Percentiles rank a stretch among this genome's conserved stretches.
Conservation (phyloP, 2,329 filamentous ascomycete species). For the Trichoderma sp. region DNA sequence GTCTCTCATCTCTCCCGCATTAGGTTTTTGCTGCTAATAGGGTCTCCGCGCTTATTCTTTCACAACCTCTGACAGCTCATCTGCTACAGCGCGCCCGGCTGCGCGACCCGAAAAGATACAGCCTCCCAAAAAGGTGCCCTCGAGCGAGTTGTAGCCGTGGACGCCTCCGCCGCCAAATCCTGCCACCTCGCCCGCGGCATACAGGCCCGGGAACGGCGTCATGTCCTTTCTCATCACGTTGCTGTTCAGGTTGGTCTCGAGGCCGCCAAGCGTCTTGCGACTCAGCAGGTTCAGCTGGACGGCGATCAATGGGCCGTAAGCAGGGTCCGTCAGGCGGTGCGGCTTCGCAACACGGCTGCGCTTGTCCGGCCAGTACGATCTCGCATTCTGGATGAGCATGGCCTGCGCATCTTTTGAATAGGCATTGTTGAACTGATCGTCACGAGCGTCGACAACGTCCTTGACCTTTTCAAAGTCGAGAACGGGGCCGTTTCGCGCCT, state of each 20-base stretch:
- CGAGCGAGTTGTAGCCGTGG: slow-evolving; percentile 64
- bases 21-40: not conserved
- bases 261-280: slow-evolving; percentile 62
- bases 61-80: slow-evolving; percentile 42
- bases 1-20: slow-evolving; percentile 11
- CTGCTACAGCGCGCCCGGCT: slow-evolving; percentile 59
- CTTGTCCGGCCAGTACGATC: slow-evolving; percentile 59
- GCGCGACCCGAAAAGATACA: slow-evolving; percentile 65
- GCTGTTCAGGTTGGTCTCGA: slow-evolving; percentile 62
- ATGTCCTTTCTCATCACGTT: slow-evolving; percentile 58
- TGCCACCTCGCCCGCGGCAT: slow-evolving; percentile 63
- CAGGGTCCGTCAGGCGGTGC: slow-evolving; percentile 57
- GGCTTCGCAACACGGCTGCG: slow-evolving; percentile 56
- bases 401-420: slow-evolving; percentile 65
- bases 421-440: slow-evolving; percentile 58
- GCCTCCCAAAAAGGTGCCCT: slow-evolving; percentile 65
- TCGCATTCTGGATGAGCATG: slow-evolving; percentile 63
- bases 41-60: slow-evolving; percentile 2
- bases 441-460: slow-evolving; percentile 56
- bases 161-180: slow-evolving; percentile 66
- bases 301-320: slow-evolving; percentile 62
- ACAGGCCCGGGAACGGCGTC: slow-evolving; percentile 56
- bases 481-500: slow-evolving; percentile 49
- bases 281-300: slow-evolving; percentile 64
- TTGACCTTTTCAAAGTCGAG: slow-evolving; percentile 52